Conservation (phyloP, 2,329 filamentous ascomycete genomes). For the Phialemoniopsis sp. region DNA sequence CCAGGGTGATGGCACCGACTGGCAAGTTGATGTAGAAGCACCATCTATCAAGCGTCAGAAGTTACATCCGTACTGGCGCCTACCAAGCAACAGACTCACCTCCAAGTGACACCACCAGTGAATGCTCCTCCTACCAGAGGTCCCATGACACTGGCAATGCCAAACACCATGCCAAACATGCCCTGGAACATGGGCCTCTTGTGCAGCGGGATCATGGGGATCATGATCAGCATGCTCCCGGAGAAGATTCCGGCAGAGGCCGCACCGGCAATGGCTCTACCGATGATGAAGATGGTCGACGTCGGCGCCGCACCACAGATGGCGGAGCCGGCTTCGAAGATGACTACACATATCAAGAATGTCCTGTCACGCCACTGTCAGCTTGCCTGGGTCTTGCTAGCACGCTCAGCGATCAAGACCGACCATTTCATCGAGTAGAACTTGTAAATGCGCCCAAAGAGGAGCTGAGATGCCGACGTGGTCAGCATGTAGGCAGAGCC, state of each 20-base stretch:
- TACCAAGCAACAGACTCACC: slow-evolving; percentile 16
- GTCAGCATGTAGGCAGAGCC: slow-evolving; percentile 59
- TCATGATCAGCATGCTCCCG: slow-evolving; percentile 51
- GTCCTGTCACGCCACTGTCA: slow-evolving; percentile 18
- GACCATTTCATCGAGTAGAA: slow-evolving; percentile 47
- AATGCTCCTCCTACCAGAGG: slow-evolving; percentile 52
- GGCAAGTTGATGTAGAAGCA: slow-evolving; percentile 59
- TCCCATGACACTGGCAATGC: slow-evolving; percentile 48
- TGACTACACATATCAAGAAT: slow-evolving; percentile 40
- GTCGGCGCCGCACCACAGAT: slow-evolving; percentile 51
- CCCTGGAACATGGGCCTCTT: slow-evolving; percentile 56
- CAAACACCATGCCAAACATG: slow-evolving; percentile 51
- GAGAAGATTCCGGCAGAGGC: slow-evolving; percentile 55
- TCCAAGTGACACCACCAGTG: slow-evolving; percentile 42
- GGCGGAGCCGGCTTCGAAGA: slow-evolving; percentile 51
- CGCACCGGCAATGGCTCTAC: slow-evolving; percentile 52
- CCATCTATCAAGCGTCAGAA: slow-evolving; percentile 29
- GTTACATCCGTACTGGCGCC: background rate
- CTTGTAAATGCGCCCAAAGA: slow-evolving; percentile 51
- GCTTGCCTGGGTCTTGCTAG: background rate
- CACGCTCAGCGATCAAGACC: slow-evolving; percentile 1
- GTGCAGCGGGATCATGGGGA: slow-evolving; percentile 54
- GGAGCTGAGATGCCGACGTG: slow-evolving; percentile 48
- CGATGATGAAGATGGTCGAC: slow-evolving; percentile 50
- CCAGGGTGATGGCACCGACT: slow-evolving; percentile 45